phyloP scores from a whole-genome alignment of 495 filamentous ascomycete genomes.

The Jackrogersella multiformis region DNA sequence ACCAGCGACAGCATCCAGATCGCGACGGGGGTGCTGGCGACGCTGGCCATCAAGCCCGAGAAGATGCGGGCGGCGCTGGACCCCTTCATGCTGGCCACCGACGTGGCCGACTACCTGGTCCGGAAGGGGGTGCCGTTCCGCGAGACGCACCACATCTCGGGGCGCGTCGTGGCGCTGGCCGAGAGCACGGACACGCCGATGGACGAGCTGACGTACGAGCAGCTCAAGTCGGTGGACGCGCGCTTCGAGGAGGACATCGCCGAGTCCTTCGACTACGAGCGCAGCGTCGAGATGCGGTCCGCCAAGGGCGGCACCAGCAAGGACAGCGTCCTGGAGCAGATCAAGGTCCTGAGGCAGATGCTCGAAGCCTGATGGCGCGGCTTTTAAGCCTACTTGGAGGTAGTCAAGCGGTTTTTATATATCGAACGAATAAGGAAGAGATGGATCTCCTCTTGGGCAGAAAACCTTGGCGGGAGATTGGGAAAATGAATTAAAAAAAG shows the following conservation, averaged over 20 bases:
- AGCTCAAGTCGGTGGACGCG: constrained; percentile 74
- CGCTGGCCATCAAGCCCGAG: constrained; percentile 72
- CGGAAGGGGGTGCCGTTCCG: constrained; percentile 85
- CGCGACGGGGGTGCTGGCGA: constrained; percentile 81
- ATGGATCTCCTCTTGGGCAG: no score
- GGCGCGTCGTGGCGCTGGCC: constrained; percentile 72
- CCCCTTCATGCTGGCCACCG: constrained; percentile 75
- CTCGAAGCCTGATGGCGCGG: constrained; percentile 36
- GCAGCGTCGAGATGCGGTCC: constrained; percentile 82
- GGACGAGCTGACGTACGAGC: constrained; percentile 75
- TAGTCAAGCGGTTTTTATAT: no score
- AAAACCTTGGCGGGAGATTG: no score
- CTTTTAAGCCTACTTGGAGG: no score
- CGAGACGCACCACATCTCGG: constrained; percentile 91
- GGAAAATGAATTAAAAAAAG: no score
- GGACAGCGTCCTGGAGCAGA: constrained; percentile 79
- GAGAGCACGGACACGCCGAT: constrained; percentile 77
- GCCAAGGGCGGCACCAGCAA: constrained; percentile 85
- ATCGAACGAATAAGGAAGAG: no score
- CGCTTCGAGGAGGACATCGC: constrained; percentile 81
- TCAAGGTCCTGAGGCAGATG: constrained; percentile 70
- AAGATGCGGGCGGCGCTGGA: constrained; percentile 82
- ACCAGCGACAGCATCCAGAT: constrained; percentile 87
- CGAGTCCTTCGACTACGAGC: constrained; percentile 83
- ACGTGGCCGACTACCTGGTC: constrained; percentile 91